Conservation (phyloP, 768 basidiomycete species). For the Phallus indusiatus region DNA sequence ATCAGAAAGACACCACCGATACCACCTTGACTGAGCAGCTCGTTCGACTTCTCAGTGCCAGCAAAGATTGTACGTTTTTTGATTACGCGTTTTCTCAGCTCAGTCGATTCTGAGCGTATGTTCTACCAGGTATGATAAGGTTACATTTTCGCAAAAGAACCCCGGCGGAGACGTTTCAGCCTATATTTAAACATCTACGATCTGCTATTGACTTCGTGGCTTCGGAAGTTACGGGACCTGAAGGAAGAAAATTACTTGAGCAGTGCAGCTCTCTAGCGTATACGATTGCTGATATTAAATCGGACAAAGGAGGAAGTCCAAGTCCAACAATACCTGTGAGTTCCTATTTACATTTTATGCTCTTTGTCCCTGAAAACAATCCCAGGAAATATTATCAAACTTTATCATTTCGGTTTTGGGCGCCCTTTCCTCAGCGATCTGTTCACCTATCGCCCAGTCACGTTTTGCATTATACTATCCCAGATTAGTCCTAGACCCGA, state of each 20-base stretch:
- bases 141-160: slow-evolving; percentile 1
- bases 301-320: neutral
- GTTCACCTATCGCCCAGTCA: slow-evolving; percentile 36
- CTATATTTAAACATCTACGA: neutral
- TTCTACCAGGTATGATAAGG: neutral
- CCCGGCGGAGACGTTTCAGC: slow-evolving; percentile 3
- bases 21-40: neutral
- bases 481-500: slow-evolving; percentile 29
- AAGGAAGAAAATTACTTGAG: slow-evolving; percentile 2
- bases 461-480: slow-evolving; percentile 38
- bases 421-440: slow-evolving; percentile 29
- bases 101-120: neutral
- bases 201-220: neutral
- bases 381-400: neutral
- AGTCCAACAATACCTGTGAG: neutral
- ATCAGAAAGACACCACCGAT: slow-evolving; percentile 9
- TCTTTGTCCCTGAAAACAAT: neutral
- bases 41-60: neutral
- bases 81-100: neutral
- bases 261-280: neutral
- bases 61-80: neutral
- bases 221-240: slow-evolving; percentile 14
- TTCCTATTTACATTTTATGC: neutral
- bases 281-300: neutral
- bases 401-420: slow-evolving; percentile 27